Conservation (phyloP, 768 basidiomycete genomes). For the Antrodiella citrinella region DNA sequence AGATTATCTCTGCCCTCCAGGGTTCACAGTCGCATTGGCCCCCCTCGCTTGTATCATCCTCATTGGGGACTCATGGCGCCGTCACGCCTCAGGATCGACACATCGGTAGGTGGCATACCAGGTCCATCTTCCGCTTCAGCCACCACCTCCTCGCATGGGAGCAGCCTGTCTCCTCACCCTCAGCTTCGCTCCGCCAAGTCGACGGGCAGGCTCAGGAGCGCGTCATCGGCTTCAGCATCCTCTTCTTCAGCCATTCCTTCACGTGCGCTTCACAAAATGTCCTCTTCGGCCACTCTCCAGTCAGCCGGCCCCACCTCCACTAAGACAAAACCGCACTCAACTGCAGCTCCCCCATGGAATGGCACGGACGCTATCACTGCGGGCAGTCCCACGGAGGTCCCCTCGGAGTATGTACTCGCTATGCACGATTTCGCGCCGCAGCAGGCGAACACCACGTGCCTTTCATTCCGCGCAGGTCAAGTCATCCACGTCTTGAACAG, state of each 20-base stretch:
- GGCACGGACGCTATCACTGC: slow-evolving; percentile 8
- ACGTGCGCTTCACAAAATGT: slow-evolving; percentile 4
- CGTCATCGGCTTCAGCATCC: slow-evolving; percentile 18
- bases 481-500: slow-evolving; percentile 86
- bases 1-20: no score
- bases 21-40: no score
- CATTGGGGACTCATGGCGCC: slow-evolving; percentile 15
- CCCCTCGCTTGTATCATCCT: no score
- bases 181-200: slow-evolving; percentile 17
- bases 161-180: slow-evolving; percentile 10
- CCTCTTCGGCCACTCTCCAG: slow-evolving; percentile 4
- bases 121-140: slow-evolving; percentile 16
- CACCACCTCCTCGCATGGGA: slow-evolving; percentile 2
- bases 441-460: slow-evolving; percentile 66
- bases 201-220: slow-evolving; percentile 17
- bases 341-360: neutral
- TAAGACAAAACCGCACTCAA: neutral
- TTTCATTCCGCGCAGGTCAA: slow-evolving; percentile 85
- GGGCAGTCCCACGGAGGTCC: neutral
- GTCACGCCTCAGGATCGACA: slow-evolving; percentile 25
- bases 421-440: slow-evolving; percentile 86
- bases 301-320: neutral
- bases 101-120: slow-evolving; percentile 17
- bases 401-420: slow-evolving; percentile 73
- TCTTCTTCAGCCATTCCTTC: slow-evolving; percentile 17